Percentiles rank a stretch among this genome's conserved stretches.
phyloP scores from a whole-genome alignment of 257 asterid species.

The Solanum microdontum region DNA sequence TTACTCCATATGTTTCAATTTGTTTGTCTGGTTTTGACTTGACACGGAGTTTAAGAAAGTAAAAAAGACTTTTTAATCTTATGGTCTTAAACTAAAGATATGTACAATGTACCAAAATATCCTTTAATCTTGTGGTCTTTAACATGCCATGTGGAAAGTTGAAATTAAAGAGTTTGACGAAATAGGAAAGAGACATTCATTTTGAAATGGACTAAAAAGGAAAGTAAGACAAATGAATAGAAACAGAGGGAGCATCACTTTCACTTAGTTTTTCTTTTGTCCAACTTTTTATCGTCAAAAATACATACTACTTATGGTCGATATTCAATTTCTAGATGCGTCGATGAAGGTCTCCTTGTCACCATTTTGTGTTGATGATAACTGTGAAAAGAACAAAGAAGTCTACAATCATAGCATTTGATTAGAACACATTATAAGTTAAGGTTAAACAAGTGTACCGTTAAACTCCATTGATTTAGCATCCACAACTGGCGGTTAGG shows the following conservation, averaged over 20 bases:
- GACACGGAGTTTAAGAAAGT: neutral
- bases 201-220: neutral
- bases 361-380: neutral
- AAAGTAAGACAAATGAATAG: neutral
- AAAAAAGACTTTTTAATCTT: neutral
- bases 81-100: neutral
- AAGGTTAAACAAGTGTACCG: neutral
- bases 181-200: neutral
- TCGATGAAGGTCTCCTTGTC: neutral
- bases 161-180: neutral
- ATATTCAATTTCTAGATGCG: neutral
- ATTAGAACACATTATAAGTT: neutral
- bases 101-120: neutral
- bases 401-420: neutral
- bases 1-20: neutral
- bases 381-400: neutral
- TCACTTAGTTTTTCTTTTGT: neutral
- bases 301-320: neutral
- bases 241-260: neutral
- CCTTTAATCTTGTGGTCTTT: neutral
- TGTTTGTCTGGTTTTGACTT: neutral
- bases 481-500: neutral
- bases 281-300: neutral
- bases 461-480: neutral
- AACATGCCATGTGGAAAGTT: neutral